Evolutionary conservation across 1,284 basidiomycete species (phyloP).

Genomic region (Cronartium quercuum): DNA sequence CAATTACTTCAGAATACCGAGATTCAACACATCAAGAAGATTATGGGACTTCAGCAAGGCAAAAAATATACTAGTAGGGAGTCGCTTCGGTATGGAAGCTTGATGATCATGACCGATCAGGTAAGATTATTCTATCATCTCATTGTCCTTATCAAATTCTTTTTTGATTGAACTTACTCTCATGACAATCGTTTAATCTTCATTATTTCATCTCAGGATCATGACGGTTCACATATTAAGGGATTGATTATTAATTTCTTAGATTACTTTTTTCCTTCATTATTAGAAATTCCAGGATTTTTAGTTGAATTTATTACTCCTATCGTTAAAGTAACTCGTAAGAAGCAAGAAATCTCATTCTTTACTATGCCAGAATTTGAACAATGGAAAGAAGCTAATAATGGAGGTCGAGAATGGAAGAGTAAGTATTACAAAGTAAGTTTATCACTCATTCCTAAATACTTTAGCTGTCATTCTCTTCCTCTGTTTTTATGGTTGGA

Average conservation of each 20-base stretch:
- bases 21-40: constrained; percentile 95
- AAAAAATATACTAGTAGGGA: constrained; percentile 71
- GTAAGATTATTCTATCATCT: constrained; percentile 54
- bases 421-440: constrained; percentile 93
- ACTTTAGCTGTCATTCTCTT: not conserved
- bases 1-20: constrained; percentile 98
- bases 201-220: constrained; percentile 61
- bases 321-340: constrained; percentile 85
- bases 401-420: constrained; percentile 75
- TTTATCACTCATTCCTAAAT: constrained; percentile 15
- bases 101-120: constrained; percentile 99
- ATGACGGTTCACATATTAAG: constrained; percentile 99
- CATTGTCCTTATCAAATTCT: not conserved
- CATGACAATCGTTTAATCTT: not conserved
- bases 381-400: constrained; percentile 76
- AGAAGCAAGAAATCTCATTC: constrained; percentile 74
- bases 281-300: constrained; percentile 85
- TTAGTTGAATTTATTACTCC: constrained; percentile 98
- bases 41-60: constrained; percentile 89
- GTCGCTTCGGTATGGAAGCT: constrained; percentile 80
- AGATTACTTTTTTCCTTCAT: constrained; percentile 92
- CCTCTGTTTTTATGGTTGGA: not conserved
- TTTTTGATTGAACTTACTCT: constrained; percentile 23
- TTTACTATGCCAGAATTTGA: constrained; percentile 98
- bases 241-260: constrained; percentile 97